phyloP scores from a whole-genome alignment of 2,329 filamentous ascomycete genomes.

The Apiospora rasikravindrae region DNA sequence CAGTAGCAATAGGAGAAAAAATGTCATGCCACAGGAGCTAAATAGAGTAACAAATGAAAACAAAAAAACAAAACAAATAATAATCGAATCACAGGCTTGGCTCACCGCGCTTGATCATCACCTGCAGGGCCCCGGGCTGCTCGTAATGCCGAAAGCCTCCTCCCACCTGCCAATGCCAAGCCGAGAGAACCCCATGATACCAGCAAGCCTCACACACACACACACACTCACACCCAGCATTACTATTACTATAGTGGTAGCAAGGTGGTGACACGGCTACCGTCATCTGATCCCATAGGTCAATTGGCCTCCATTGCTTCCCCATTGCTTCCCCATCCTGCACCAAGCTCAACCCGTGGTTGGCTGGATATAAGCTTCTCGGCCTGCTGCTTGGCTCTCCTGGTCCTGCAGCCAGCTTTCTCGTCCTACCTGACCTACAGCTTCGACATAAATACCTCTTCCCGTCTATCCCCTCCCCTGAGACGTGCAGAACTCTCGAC shows the following conservation, averaged over 20 bases:
- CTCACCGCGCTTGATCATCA: not conserved
- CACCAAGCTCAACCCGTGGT: not conserved
- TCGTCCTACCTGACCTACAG: not conserved
- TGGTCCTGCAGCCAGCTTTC: not conserved
- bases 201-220: not conserved
- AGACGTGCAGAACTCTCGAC: constrained; percentile 16
- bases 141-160: constrained; percentile 5
- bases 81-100: not conserved
- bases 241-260: not conserved
- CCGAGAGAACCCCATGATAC: constrained; percentile 7
- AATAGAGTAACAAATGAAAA: not conserved
- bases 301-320: not conserved
- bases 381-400: not conserved
- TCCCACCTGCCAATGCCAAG: constrained; percentile 4
- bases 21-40: constrained; percentile 4
- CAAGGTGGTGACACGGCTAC: not conserved
- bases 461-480: not conserved
- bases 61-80: not conserved
- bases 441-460: constrained; percentile 13
- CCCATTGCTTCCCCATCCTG: not conserved
- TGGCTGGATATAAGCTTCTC: constrained; percentile 3
- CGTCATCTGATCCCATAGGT: constrained; percentile 13
- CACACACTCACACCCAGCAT: too few relatives aligned
- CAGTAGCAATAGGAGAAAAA: not conserved
- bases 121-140: not conserved